These are phyloP conservation scores for Camillea tinctor DNA, from an alignment of 2,329 filamentous ascomycete species.

Conservation along the genomic window DNA sequence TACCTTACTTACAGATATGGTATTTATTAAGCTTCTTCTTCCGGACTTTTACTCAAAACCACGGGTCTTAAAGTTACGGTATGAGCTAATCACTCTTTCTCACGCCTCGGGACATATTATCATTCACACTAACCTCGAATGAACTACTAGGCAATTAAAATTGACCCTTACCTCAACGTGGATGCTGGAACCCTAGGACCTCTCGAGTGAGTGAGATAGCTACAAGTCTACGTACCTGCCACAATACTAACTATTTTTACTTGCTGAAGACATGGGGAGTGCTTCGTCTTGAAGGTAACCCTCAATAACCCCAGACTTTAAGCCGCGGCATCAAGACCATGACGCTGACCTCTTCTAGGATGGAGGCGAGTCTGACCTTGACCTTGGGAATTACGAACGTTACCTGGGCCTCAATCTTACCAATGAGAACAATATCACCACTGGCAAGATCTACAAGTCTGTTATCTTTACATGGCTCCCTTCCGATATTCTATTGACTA, in stretches of 20 bases:
- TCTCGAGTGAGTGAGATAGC: constrained; percentile 30
- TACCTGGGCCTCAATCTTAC: constrained; percentile 82
- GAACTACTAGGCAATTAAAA: constrained; percentile 39
- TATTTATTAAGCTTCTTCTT: constrained; percentile 65
- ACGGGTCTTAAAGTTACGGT: constrained; percentile 70
- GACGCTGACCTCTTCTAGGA: constrained; percentile 6
- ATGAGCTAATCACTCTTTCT: constrained; percentile 54
- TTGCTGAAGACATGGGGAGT: constrained; percentile 71
- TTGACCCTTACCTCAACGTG: constrained; percentile 70
- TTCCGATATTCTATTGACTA: constrained; percentile 11
- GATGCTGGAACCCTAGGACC: constrained; percentile 62
- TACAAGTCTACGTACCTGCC: neutral
- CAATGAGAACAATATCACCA: constrained; percentile 93
- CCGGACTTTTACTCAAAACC: constrained; percentile 76
- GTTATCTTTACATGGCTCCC: constrained; percentile 56
- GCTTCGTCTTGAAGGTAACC: constrained; percentile 67
- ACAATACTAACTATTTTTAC: constrained; percentile 5
- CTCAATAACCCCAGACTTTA: neutral
- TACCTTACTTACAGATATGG: constrained; percentile 5
- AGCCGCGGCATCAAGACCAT: neutral
- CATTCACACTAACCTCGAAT: neutral
- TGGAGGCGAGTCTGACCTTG: constrained; percentile 44
- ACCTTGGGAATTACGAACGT: constrained; percentile 57
- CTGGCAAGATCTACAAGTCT: constrained; percentile 90
- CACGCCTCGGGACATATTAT: constrained; percentile 67